phyloP scores from a whole-genome alignment of 2,329 filamentous ascomycete species.

The Tolypocladium ophioglossoides region DNA sequence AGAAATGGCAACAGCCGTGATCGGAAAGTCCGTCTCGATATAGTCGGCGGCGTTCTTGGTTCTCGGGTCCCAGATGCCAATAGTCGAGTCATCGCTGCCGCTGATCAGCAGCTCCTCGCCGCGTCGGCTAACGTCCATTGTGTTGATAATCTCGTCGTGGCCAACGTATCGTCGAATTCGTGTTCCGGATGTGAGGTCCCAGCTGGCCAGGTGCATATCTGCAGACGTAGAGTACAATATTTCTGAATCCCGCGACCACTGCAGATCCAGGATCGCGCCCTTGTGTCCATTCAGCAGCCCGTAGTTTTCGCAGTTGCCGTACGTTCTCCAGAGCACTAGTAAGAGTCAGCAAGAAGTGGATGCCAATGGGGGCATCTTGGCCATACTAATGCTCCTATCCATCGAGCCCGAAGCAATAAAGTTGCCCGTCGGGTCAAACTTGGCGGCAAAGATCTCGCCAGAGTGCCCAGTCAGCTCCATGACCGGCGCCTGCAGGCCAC shows the following conservation, averaged over 20 bases:
- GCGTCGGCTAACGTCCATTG: constrained; percentile 75
- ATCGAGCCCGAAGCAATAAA: constrained; percentile 90
- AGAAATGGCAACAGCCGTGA: constrained; percentile 84
- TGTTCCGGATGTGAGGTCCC: constrained; percentile 87
- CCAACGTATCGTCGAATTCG: constrained; percentile 86
- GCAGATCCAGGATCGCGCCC: constrained; percentile 80
- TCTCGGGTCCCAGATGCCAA: constrained; percentile 92
- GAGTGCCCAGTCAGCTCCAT: constrained; percentile 80
- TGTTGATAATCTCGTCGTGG: constrained; percentile 93
- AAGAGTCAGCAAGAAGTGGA: constrained; percentile 5
- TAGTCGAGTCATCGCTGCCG: constrained; percentile 85
- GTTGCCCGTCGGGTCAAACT: constrained; percentile 81
- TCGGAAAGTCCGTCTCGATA: constrained; percentile 82
- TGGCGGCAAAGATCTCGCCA: constrained; percentile 85
- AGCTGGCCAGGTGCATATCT: constrained; percentile 86
- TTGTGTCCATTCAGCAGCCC: constrained; percentile 81
- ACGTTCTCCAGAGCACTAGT: constrained; percentile 84
- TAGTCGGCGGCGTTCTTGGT: constrained; percentile 82
- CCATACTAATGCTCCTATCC: constrained; percentile 78
- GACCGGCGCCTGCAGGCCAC: constrained; percentile 75
- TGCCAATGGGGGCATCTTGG: constrained; percentile 3
- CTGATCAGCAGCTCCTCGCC: constrained; percentile 87
- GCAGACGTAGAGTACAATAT: constrained; percentile 88
- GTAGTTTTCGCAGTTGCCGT: constrained; percentile 91
- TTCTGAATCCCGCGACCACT: constrained; percentile 92